A percentile compares a stretch with the other conserved stretches of the same genome.
Evolutionary conservation across 768 basidiomycete genomes (phyloP).

Genomic region (Amanita exitialis): DNA sequence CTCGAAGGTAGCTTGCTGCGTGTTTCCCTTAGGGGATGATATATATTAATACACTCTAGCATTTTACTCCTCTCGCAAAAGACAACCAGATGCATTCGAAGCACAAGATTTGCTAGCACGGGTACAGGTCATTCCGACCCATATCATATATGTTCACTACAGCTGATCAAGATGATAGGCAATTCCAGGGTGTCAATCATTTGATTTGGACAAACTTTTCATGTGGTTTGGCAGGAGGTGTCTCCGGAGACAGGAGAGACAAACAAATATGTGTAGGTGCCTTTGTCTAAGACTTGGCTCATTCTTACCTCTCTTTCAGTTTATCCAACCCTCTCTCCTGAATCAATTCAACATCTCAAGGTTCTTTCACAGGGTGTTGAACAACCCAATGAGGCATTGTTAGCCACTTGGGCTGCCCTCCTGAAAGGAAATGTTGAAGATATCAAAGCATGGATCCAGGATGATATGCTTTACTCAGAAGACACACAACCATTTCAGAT

Average conservation of each 20-base stretch:
- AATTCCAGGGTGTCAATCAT: constrained; percentile 13
- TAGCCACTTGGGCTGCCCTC: constrained; percentile 22
- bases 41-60: not conserved
- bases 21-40: not conserved
- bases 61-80: not conserved
- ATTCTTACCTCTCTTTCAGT: not conserved
- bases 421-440: constrained; percentile 14
- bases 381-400: constrained; percentile 15
- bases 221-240: constrained; percentile 14
- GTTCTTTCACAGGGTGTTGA: constrained; percentile 13
- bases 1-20: not conserved
- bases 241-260: not conserved
- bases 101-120: not conserved
- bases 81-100: not conserved
- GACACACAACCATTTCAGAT: constrained; percentile 1
- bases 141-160: not conserved
- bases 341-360: constrained; percentile 14
- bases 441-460: constrained; percentile 15
- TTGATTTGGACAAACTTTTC: not conserved
- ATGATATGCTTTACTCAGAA: not conserved
- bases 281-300: not conserved
- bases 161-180: not conserved
- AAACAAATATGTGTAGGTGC: not conserved
- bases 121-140: not conserved
- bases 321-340: constrained; percentile 14